These are phyloP conservation scores for Cryphonectria parasitica DNA, from an alignment of 2,329 filamentous ascomycete genomes.

Conservation along the genomic window DNA sequence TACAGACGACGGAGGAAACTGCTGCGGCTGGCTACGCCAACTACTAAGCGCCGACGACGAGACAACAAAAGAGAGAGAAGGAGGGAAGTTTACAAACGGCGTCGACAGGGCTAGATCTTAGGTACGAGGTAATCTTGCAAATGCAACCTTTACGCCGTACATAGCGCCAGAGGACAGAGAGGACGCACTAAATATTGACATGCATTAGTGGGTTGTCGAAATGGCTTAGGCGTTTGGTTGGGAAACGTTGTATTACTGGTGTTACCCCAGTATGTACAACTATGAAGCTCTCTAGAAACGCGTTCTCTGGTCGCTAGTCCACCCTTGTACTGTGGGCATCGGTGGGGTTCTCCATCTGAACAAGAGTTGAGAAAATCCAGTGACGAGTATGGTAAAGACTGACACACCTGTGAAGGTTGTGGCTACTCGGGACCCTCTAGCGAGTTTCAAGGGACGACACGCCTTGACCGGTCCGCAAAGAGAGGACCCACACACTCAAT, in stretches of 20 bases:
- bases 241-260: background rate
- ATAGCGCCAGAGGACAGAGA: background rate
- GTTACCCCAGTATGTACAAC: background rate
- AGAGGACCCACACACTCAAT: background rate
- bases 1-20: background rate
- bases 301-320: background rate
- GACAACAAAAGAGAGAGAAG: background rate
- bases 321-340: background rate
- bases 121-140: slow-evolving; percentile 2
- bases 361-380: background rate
- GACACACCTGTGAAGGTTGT: slow-evolving; percentile 55
- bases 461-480: slow-evolving; percentile 34
- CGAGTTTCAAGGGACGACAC: slow-evolving; percentile 55
- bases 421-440: slow-evolving; percentile 45
- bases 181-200: slow-evolving; percentile 1
- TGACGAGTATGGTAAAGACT: slow-evolving; percentile 40
- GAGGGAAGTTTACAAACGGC: background rate
- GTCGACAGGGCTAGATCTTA: background rate
- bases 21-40: background rate
- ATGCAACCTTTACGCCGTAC: background rate
- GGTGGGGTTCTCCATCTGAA: background rate
- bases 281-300: background rate
- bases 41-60: slow-evolving; percentile 4
- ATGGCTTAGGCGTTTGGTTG: background rate
- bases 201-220: slow-evolving; percentile 6